phyloP scores from a whole-genome alignment of 192 early-diverging fungal genomes.

The Gamsiella multidivaricata region DNA sequence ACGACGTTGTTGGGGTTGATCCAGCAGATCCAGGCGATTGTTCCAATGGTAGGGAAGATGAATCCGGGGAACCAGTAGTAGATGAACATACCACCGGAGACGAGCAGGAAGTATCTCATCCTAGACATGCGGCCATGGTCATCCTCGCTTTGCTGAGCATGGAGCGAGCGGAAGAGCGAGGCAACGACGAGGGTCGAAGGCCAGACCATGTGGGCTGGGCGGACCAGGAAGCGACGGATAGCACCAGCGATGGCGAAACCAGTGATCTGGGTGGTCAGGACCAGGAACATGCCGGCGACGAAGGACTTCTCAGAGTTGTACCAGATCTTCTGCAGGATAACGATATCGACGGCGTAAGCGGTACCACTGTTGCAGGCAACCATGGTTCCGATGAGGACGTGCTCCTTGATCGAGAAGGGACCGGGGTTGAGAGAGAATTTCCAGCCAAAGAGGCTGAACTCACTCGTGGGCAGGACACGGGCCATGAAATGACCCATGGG shows the following conservation, averaged over 20 bases:
- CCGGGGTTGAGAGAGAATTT: constrained; percentile 65
- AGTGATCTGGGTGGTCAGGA: constrained; percentile 64
- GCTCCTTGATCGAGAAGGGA: constrained; percentile 72
- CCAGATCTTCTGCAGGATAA: constrained; percentile 60
- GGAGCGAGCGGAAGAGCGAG: constrained; percentile 79
- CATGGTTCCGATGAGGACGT: constrained; percentile 66
- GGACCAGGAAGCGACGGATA: constrained; percentile 70
- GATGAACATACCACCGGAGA: constrained; percentile 57
- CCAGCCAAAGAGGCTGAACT: constrained; percentile 56
- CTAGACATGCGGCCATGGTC: constrained; percentile 44
- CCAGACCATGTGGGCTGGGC: constrained; percentile 88
- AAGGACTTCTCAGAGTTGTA: constrained; percentile 62
- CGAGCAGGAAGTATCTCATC: constrained; percentile 67
- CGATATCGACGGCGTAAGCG: constrained; percentile 64
- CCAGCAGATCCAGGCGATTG: constrained; percentile 63
- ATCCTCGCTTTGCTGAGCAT: constrained; percentile 45
- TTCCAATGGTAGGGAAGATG: constrained; percentile 57
- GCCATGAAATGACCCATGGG: constrained; percentile 61
- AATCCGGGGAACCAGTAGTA: constrained; percentile 70
- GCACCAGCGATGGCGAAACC: constrained; percentile 61
- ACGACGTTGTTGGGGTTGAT: constrained; percentile 52
- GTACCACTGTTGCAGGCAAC: constrained; percentile 56
- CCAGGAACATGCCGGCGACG: constrained; percentile 59
- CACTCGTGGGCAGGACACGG: constrained; percentile 46
- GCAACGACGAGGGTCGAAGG: constrained; percentile 77